Base-by-base conservation (phyloP, 805 yeast species). In the Cyberlindnera petersonii region DNA sequence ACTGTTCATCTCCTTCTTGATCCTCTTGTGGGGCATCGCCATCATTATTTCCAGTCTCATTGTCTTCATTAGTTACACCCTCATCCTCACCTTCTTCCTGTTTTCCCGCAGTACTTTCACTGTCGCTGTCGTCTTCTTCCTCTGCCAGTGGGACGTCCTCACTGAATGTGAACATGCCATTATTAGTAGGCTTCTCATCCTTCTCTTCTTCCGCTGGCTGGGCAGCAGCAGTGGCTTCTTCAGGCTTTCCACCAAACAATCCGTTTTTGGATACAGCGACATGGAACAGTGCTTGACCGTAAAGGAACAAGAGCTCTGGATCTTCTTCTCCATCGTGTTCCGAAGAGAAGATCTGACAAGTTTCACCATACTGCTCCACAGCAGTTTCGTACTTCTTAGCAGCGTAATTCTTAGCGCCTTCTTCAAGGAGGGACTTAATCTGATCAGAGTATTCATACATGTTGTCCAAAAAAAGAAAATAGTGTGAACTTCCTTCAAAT, bases 231-330 rank as follows among this genome's bases (percentile, higher is more conserved):
- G 52, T 54, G 5, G 48, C 61, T 2, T 50, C 47, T 13, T 45
- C 53, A 14, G 51, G 47, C 24, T 42, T 43, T 23, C 72, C 82
- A 14, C 95, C 95, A 44, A 89, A 71, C 4, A 89, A 82, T 31
- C 82, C 89, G 2, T 87, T 78, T 31, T 75, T 81, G 15, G 76
- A 65, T 8, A 86, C 83, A 0, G 89, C 97, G 26, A 76, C 74
- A 46, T 80, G 83, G 62, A 82, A 88, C 26, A 89, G 61, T 1
- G 95, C 79, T 57, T 79, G 78, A 3, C 96, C 96, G 48, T 88
- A 88, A 28, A 83, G 60, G 48, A 72, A 77, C 52, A 88, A 65
- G 48, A 86, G 68, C 44, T 85, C 85, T 5, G 93, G 82, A 44
- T 75, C 74, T 47, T 87, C 95, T 31, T 74, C 73, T n/a, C 75